Base-by-base conservation (phyloP, 2,329 filamentous ascomycete species). In the Pseudogymnoascus sp. region DNA sequence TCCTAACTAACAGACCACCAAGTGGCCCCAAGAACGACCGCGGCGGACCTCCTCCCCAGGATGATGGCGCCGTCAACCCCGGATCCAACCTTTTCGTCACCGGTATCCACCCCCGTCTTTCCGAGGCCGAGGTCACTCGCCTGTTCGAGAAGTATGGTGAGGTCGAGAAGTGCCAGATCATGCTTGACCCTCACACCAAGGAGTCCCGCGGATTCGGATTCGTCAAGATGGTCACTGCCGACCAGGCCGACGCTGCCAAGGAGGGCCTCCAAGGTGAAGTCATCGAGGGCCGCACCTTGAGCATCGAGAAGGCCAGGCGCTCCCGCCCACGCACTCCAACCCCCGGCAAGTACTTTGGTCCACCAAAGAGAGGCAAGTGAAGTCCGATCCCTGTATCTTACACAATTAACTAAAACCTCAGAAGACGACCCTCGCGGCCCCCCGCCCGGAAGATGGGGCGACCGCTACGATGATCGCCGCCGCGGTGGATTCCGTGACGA, bases 11-110 rank as follows among this genome's bases (percentile, higher is more conserved):
- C 21, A 71, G 35, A 31, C 63, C 44, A 38, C 35, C 60, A 63
- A 79, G 79, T 70, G 77, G 76, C 65, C 75, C 78, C 63, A 84
- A 85, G 72, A 83, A 82, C 62, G 79, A 81, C 53, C 79, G 79
- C 63, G 68, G 70, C 64, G 68, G 70, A 60, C 66, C 68, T 75
- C 75, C 65, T 67, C 79, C 80, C 42, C 76, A 85, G 66, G 91
- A 95, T 70, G 88, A 91, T 71, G 89, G 89, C 70, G 88, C 92
- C 67, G 75, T 89, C 73, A 99, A 99, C 79, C 90, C 92, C 67
- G 94, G 94, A 70, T 97, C 94, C 69, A 99, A 99, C 80, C 89
- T 99, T 65, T 99, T 99, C 76, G 94, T 99, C 69, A 99, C 94
- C 67, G 94, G 94, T 70, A 99, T 99, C 69, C 92, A 97, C 76